Evolutionary conservation across 257 asterid genomes (phyloP).

Genomic region (Fraxinus pennsylvanica): DNA sequence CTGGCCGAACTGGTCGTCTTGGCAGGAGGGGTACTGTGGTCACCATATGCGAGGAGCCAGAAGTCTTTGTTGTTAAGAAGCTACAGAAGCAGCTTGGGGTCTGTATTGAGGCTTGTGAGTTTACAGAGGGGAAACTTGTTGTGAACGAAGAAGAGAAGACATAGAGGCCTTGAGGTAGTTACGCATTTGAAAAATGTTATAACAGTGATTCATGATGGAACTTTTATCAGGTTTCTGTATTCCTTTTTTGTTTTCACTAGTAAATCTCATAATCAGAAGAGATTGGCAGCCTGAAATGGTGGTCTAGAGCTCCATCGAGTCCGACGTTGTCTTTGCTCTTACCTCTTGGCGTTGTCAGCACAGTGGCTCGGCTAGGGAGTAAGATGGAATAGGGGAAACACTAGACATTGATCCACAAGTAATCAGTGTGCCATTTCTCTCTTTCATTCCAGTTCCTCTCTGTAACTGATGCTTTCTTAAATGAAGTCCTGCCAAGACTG

Average conservation of each 20-base stretch:
- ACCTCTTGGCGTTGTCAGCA: conserved; percentile 50
- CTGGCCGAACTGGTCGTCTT: conserved; percentile 93
- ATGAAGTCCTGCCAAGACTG: background rate
- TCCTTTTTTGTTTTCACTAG: too few relatives aligned
- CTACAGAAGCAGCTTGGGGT: conserved; percentile 86
- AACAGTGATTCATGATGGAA: background rate
- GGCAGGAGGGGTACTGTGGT: conserved; percentile 88
- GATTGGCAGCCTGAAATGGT: conserved; percentile 32
- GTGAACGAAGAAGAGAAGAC: conserved; percentile 50
- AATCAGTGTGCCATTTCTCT: conserved; percentile 10
- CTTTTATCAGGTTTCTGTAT: too few relatives aligned
- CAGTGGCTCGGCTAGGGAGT: conserved; percentile 21
- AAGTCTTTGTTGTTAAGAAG: conserved; percentile 80
- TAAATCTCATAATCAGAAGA: conserved; percentile 11
- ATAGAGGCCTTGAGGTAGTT: conserved; percentile 23
- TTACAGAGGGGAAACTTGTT: conserved; percentile 76
- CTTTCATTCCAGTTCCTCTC: conserved; percentile 25
- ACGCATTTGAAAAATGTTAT: background rate
- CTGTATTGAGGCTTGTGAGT: conserved; percentile 60
- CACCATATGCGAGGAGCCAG: conserved; percentile 79
- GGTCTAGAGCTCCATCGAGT: conserved; percentile 45
- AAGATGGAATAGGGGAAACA: conserved; percentile 33
- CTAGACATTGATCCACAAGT: conserved; percentile 27
- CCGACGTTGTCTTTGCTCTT: too few relatives aligned
- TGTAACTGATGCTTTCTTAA: background rate